Base-by-base conservation (phyloP, 805 yeast genomes). In the Candida parachauliodes region DNA sequence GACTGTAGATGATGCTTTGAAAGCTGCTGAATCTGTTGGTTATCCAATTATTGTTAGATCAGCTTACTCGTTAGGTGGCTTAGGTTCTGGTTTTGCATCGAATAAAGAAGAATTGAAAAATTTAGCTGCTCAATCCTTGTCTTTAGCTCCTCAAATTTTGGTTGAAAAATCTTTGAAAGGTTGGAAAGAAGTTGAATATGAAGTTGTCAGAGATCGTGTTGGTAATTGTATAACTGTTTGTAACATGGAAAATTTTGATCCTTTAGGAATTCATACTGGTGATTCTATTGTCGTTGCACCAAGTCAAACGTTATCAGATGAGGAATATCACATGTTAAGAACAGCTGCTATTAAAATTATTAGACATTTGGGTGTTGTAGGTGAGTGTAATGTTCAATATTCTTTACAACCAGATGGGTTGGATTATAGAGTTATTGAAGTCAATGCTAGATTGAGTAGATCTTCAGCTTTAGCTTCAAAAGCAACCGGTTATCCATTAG, bases 201-300 rank as follows among this genome's bases (percentile, higher is more conserved):
- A 91, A 72, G 98, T 91, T 48, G 98, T 91, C 40, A 83, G 98
- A 60, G 98, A 91, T 70, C 77, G 93, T 47, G 93, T 84, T 40
- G 96, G 83, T 50, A 91, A 91, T 77, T 91, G 98, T 76, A 91
- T 91, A 60, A 91, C 98, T 30, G 98, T 91, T 37, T 91, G 98
- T 76, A 91, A 91, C 68, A 91, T 91, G 98, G 98, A 91, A 70
- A 91, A 91, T 72, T 91, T 91, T 52, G 98, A 91, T 66, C 98
- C 98, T 30, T 77, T 91, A 51, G 98, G 98, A 52, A 84, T 91
- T 54, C 98, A 91, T 69, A 91, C 98, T 40, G 98, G 98, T 71
- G 98, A 91, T 64, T 93, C 98, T 28, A 93, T 91, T 54, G 98
- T 91, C 34, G 96, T 93, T 57, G 98, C 98, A 39, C 98, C 98